phyloP scores from a whole-genome alignment of 768 basidiomycete genomes.

The Collybiopsis confluens region DNA sequence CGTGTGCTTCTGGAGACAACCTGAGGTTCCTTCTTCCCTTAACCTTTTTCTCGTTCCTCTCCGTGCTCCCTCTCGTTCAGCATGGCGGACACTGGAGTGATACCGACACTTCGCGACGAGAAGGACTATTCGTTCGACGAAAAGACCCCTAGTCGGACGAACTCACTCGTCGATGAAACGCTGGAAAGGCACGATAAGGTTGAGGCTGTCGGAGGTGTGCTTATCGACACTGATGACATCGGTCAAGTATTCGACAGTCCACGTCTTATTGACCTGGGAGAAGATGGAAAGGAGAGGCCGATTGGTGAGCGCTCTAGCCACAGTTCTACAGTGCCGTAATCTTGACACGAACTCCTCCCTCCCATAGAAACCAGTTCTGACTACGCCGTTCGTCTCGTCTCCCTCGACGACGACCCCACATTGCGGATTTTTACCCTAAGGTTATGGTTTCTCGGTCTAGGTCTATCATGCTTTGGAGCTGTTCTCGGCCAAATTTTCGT shows the following conservation, averaged over 20 bases:
- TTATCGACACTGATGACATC: slow-evolving; percentile 10
- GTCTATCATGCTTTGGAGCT: slow-evolving; percentile 52
- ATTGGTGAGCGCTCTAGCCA: slow-evolving; percentile 36
- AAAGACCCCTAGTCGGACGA: slow-evolving; percentile 4
- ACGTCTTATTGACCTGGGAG: slow-evolving; percentile 36
- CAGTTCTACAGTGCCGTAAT: neutral
- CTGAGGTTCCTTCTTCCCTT: neutral
- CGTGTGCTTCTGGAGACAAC: neutral
- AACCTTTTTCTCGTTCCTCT: neutral
- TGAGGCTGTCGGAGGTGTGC: neutral
- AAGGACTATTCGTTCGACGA: slow-evolving; percentile 8
- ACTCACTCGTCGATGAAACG: slow-evolving; percentile 13
- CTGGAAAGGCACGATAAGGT: neutral
- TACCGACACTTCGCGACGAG: slow-evolving; percentile 5
- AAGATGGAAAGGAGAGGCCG: slow-evolving; percentile 44
- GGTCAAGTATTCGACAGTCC: slow-evolving; percentile 17
- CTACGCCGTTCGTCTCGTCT: slow-evolving; percentile 44
- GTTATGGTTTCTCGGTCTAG: slow-evolving; percentile 51
- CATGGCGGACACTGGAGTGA: neutral
- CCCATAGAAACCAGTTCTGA: slow-evolving; percentile 39
- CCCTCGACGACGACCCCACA: slow-evolving; percentile 48
- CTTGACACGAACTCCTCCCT: neutral
- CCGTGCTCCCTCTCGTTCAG: neutral
- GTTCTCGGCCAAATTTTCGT: slow-evolving; percentile 49
- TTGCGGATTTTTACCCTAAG: slow-evolving; percentile 50